Evolutionary conservation across 1,284 basidiomycete genomes (phyloP).

Genomic region (Agaricales sp.): DNA sequence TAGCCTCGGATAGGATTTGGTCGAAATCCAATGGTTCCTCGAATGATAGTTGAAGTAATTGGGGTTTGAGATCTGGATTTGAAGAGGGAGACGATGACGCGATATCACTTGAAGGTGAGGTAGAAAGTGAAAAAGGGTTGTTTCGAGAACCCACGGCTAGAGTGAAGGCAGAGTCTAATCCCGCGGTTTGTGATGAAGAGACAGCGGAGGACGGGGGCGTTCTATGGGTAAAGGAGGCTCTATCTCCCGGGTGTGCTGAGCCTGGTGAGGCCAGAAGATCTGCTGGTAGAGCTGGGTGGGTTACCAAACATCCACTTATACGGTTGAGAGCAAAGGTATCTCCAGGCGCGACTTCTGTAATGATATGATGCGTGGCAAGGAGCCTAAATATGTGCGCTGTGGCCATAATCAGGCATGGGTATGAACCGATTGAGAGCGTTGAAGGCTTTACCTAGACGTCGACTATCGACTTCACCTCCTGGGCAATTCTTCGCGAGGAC

Average conservation of each 20-base stretch:
- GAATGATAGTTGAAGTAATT: not conserved
- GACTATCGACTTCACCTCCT: constrained; percentile 36
- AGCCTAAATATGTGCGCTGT: constrained; percentile 59
- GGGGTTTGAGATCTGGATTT: not conserved
- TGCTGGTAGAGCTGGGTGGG: not conserved
- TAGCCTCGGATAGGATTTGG: not conserved
- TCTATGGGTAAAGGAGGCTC: not conserved
- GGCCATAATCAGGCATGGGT: constrained; percentile 3
- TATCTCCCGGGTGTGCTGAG: not conserved
- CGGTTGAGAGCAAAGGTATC: constrained; percentile 62
- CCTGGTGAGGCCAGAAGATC: not conserved
- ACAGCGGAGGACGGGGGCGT: not conserved
- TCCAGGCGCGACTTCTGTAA: constrained; percentile 44
- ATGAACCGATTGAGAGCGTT: constrained; percentile 1
- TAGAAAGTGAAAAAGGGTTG: no score
- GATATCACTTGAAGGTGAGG: no score
- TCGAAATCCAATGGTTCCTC: not conserved
- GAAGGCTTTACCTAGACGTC: constrained; percentile 2
- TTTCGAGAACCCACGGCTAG: no score
- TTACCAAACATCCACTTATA: constrained; percentile 18
- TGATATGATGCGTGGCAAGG: constrained; percentile 62
- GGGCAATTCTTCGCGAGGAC: constrained; percentile 37
- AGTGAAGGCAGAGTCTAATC: not conserved
- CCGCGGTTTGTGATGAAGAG: not conserved
- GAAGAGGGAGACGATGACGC: no score